Conservation (phyloP, 331 rosid species). For the Telfairia occidentalis region DNA sequence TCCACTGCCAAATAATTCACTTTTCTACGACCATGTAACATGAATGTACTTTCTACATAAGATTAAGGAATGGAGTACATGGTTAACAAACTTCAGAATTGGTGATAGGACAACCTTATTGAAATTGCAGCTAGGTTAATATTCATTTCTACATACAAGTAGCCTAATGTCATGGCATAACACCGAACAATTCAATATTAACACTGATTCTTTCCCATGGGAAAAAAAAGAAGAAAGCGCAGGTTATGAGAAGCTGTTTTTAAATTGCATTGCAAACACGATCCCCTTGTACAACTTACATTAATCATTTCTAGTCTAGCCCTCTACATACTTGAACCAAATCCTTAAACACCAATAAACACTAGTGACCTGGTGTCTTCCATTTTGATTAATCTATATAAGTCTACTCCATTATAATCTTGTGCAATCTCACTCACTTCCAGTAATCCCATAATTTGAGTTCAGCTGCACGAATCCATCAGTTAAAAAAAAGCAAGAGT, state of each 20-base stretch:
- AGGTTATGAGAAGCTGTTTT: not conserved
- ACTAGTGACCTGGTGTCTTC: not conserved
- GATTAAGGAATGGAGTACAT: not conserved
- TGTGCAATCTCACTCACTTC: not conserved
- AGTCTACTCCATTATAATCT: not conserved
- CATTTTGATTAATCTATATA: not conserved
- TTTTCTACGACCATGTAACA: not conserved
- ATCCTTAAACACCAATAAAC: not conserved
- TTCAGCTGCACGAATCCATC: not conserved
- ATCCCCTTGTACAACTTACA: not conserved
- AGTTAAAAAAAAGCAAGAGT: not conserved
- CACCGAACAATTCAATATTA: not conserved
- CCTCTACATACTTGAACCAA: not conserved
- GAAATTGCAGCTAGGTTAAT: conserved; percentile 1
- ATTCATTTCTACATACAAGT: not conserved
- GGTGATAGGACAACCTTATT: not conserved
- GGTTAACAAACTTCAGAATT: not conserved
- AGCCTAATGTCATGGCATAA: not conserved
- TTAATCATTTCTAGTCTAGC: conserved; percentile 3
- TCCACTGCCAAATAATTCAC: not conserved
- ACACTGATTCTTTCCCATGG: not conserved
- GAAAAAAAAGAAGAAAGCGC: not conserved
- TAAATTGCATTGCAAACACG: not conserved
- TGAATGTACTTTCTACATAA: not conserved
- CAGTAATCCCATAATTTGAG: not conserved